These are phyloP conservation scores for Choiromyces venosus DNA, from an alignment of 495 filamentous ascomycete species.

Conservation along the genomic window DNA sequence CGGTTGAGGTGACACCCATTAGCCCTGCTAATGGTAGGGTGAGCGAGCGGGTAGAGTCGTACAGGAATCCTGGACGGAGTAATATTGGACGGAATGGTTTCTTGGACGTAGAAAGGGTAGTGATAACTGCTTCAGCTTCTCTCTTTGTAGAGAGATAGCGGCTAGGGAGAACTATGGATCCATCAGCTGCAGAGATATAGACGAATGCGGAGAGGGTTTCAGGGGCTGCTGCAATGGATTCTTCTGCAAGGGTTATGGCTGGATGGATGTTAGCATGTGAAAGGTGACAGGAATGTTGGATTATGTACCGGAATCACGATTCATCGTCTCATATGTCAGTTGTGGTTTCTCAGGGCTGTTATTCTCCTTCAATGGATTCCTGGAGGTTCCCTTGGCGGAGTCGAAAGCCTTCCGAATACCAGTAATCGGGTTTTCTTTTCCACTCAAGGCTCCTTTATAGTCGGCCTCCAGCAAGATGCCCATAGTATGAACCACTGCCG, in stretches of 20 bases:
- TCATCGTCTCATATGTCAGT: slow-evolving; percentile 96
- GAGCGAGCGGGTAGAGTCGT: slow-evolving; percentile 71
- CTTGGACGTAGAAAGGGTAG: slow-evolving; percentile 55
- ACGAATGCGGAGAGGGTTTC: slow-evolving; percentile 65
- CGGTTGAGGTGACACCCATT: slow-evolving; percentile 60
- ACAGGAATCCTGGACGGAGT: slow-evolving; percentile 80
- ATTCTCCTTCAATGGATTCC: slow-evolving; percentile 58
- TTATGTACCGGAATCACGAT: slow-evolving; percentile 68
- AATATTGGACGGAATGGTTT: slow-evolving; percentile 67
- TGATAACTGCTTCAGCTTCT: slow-evolving; percentile 77
- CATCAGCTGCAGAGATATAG: slow-evolving; percentile 82
- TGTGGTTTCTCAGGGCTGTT: slow-evolving; percentile 57
- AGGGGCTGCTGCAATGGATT: slow-evolving; percentile 60
- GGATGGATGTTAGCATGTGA: slow-evolving; percentile 26
- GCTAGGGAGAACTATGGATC: slow-evolving; percentile 71
- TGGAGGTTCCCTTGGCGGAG: slow-evolving; percentile 55
- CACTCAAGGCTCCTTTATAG: slow-evolving; percentile 87
- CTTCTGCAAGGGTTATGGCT: slow-evolving; percentile 77
- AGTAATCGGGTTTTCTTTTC: slow-evolving; percentile 66
- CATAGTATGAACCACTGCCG: slow-evolving; percentile 85
- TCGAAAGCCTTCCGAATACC: slow-evolving; percentile 75
- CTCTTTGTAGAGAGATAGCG: slow-evolving; percentile 90
- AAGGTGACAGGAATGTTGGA: not conserved
- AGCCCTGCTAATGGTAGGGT: slow-evolving; percentile 77
- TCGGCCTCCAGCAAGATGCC: slow-evolving; percentile 97